Base-by-base conservation (phyloP, 257 asterid species). In the Handroanthus guayacan region DNA sequence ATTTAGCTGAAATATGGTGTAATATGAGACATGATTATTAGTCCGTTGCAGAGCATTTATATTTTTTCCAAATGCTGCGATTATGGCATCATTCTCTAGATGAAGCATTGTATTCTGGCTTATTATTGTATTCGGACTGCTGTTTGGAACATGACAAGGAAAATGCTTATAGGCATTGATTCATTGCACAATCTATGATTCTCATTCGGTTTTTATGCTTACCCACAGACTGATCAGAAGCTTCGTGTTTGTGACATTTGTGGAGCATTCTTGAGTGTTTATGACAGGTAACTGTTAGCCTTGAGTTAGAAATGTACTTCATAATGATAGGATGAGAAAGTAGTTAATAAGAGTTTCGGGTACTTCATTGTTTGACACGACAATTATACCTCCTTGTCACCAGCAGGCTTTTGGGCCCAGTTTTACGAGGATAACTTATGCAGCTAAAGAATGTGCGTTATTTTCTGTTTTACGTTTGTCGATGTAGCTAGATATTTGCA, bases 401-500 rank as follows among this genome's bases (percentile, higher is more conserved):
- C 92, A 89, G 96, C 98, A 91, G 96, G 96, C 96, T 91, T 89
- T 89, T 91, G 97, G 96, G 93, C 96, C 94, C 95, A 91, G 96
- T 93, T 91, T 91, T 93, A 87, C 97, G 96, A 82, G 97, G 98
- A 90, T 91, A 88, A 87, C 97, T 93, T 89, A 83, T 91, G 95
- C 98, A 82, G 97, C 98, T 88, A 91, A 89, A 89, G 91, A 93
- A 93, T 93, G 98, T 93, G 98, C 97, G 97, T 93, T 87, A 83
- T 89, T 88, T 91, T 86, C 82, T 89, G 91, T 82, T 91, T 87
- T 82, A 75, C 84, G 83, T 61, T 88, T 86, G 89, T 87, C 75
- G 83, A 83, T 90, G 76, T 82, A 71, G 89, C 84, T 84, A 77
- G 85, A 85, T 77, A 76, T 13, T 66, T 64, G 25, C 43, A 79